Evolutionary conservation across 169 alveolate genomes (phyloP), one percentile per base, ranked within the genome.

Genomic region (Theileria orientalis): DNA sequence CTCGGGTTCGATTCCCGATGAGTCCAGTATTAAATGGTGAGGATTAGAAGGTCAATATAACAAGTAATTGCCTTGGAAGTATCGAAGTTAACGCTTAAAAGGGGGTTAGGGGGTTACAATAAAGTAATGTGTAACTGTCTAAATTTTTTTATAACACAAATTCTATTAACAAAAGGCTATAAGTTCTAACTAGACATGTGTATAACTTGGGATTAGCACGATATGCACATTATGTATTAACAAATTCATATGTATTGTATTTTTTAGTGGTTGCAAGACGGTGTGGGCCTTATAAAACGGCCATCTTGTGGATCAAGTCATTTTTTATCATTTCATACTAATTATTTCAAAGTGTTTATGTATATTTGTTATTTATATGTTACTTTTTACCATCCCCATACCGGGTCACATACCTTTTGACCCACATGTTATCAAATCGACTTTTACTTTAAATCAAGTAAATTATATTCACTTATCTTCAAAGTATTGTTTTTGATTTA

Each of bases 1-100:
- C 98, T 92, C 96, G 98, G 97, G 98, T 94, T 94, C 98, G 94
- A 94, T 91, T 92, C 98, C 97, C 98, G 96, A 92, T 87, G 87
- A 84, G 96, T 92, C 96, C 96, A 92, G 44, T 19, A 9, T 46
- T 76, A 44, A 40, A 25, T 37, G 5, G 16, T 37, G 9, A n/a
- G n/a, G n/a, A n/a, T n/a, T n/a, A n/a, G n/a, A n/a, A n/a, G n/a
- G n/a, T n/a, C n/a, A n/a, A n/a, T 27, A 13, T 21, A 30, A 21
- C 33, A 25, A 47, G 35, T 13, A 40, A n/a, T 52, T 13, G 56
- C 19, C 14, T 64, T 11, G 6, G 0, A 3, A 21, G 14, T 41
- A 35, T n/a, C 52, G 32, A 9, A 14, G 30, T 41, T 8, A 2
- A 5, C 2, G 5, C 52, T 35, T 23, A 66, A 66, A 14, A 8